These are phyloP conservation scores for Aspergillus sp. DNA, from an alignment of 2,329 filamentous ascomycete genomes.

Conservation along the genomic window DNA sequence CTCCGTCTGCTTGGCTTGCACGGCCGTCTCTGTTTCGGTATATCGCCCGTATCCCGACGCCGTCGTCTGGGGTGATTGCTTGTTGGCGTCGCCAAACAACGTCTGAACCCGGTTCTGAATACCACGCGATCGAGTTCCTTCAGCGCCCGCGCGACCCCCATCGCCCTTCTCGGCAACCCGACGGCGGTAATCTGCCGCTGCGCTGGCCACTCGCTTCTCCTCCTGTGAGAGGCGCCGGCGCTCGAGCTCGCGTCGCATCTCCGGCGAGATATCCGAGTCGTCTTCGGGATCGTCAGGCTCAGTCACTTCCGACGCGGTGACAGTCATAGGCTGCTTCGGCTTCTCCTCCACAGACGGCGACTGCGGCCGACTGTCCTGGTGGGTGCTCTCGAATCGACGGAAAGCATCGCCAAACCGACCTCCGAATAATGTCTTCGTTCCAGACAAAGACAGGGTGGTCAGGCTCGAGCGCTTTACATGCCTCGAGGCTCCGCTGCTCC, in stretches of 20 bases:
- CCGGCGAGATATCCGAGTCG: slow-evolving; percentile 66
- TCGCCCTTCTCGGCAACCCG: slow-evolving; percentile 57
- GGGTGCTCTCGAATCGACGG: slow-evolving; percentile 69
- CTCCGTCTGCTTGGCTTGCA: slow-evolving; percentile 32
- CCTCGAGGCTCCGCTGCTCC: slow-evolving; percentile 49
- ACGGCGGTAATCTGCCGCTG: slow-evolving; percentile 77
- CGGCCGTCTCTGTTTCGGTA: slow-evolving; percentile 49
- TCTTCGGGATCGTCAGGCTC: slow-evolving; percentile 58
- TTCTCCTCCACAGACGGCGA: slow-evolving; percentile 35
- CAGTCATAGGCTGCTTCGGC: slow-evolving; percentile 52
- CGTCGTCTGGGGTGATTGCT: slow-evolving; percentile 53
- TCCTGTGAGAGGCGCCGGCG: slow-evolving; percentile 72
- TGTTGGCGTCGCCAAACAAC: slow-evolving; percentile 66
- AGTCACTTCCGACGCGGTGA: slow-evolving; percentile 66
- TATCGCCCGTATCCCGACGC: slow-evolving; percentile 86
- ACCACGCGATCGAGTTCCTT: slow-evolving; percentile 60
- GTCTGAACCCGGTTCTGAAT: slow-evolving; percentile 90
- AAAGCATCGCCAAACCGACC: slow-evolving; percentile 91
- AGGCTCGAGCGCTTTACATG: slow-evolving; percentile 66
- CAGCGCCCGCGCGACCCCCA: slow-evolving; percentile 35
- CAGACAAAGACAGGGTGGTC: slow-evolving; percentile 56
- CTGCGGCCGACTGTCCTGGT: slow-evolving; percentile 23
- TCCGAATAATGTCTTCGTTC: slow-evolving; percentile 72
- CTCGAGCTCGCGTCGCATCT: slow-evolving; percentile 84
- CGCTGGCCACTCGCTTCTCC: slow-evolving; percentile 79